Evolutionary conservation across 176 grass and related monocot genomes (phyloP), one percentile per base, ranked within the genome.

Genomic region (Avena insularis): DNA sequence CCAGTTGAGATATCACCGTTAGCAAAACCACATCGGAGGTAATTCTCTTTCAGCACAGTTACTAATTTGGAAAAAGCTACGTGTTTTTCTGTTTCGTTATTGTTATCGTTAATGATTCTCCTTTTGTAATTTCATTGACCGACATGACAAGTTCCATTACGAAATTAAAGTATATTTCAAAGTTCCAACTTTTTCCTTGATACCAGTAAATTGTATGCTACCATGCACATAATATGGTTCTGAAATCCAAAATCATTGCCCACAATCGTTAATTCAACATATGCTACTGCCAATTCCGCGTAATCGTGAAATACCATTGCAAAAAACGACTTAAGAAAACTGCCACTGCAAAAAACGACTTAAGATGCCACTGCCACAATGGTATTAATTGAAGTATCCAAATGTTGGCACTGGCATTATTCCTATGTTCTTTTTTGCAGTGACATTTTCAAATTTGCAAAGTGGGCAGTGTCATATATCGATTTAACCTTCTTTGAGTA

Each of bases 1-100:
- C 97, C 97, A 86, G 85, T 98, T 80, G 97, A 96, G 80, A 93
- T 98, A 94, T 98, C 94, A 23, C 97, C 97, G 75, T 87, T 98
- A 12, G 94, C 97, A 54, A 98, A 98, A 88, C 94, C 93, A 83
- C 97, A 98, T 78, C 85, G 90, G 67, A 98, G 97, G 97, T 96
- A 95, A 27, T 54, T 57, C 29, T 11, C 43, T 68, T 62, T 35
- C 58, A 67, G 56, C 3, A 78, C 19, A 84, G 17, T 70, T 64
- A 27, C 86, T 84, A 10, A 71, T 68, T 77, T 86, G 45, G 36
- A 43, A 65, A 78, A 20, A 17, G 12, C 50, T 59, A 21, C 27
- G n/a, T 58, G 45, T 74, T 17, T 84, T 19, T 43, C 35, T 83
- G n/a, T 59, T 72, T 70, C 4, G 14, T 58, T 72, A 71, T 45